A percentile compares a stretch with the other conserved stretches of the same genome.
phyloP scores from a whole-genome alignment of 2,329 filamentous ascomycete species.

The Plenodomus biglobosus region DNA sequence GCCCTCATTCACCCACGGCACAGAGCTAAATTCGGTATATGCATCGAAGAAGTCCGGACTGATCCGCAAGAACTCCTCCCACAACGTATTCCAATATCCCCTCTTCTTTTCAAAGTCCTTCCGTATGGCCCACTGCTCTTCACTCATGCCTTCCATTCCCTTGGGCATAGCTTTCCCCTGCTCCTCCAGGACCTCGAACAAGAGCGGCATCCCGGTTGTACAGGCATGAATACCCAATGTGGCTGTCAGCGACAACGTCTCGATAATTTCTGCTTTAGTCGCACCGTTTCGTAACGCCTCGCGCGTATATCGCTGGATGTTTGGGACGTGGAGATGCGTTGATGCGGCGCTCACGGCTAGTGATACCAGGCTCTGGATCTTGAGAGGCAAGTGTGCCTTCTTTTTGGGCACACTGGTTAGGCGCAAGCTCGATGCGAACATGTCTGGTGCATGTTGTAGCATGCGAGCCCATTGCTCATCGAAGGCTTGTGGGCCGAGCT shows the following conservation, averaged over 20 bases:
- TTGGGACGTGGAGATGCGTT: constrained; percentile 50
- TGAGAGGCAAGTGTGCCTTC: constrained; percentile 43
- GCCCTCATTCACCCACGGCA: constrained; percentile 45
- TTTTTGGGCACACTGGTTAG: constrained; percentile 32
- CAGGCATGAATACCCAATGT: constrained; percentile 53
- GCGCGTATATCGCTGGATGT: constrained; percentile 47
- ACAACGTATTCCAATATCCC: constrained; percentile 52
- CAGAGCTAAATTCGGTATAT: constrained; percentile 50
- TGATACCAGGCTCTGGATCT: constrained; percentile 48
- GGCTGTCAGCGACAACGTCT: constrained; percentile 49
- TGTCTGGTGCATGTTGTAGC: constrained; percentile 29
- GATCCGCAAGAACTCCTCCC: constrained; percentile 49
- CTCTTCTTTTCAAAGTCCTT: constrained; percentile 49
- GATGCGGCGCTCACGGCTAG: constrained; percentile 49
- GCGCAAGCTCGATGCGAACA: constrained; percentile 34
- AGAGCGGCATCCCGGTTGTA: constrained; percentile 51
- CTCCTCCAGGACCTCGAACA: constrained; percentile 52
- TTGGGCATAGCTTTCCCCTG: constrained; percentile 39
- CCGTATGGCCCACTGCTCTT: constrained; percentile 44
- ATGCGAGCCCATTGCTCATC: constrained; percentile 34
- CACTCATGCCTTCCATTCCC: constrained; percentile 39
- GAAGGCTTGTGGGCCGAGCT: constrained; percentile 25
- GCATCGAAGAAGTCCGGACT: constrained; percentile 54
- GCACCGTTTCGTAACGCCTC: constrained; percentile 47
- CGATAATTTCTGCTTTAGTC: constrained; percentile 48